Percentiles rank a stretch among this genome's conserved stretches.
These are phyloP conservation scores for Pleurotus djamor DNA, from an alignment of 768 basidiomycete genomes.

Conservation along the genomic window DNA sequence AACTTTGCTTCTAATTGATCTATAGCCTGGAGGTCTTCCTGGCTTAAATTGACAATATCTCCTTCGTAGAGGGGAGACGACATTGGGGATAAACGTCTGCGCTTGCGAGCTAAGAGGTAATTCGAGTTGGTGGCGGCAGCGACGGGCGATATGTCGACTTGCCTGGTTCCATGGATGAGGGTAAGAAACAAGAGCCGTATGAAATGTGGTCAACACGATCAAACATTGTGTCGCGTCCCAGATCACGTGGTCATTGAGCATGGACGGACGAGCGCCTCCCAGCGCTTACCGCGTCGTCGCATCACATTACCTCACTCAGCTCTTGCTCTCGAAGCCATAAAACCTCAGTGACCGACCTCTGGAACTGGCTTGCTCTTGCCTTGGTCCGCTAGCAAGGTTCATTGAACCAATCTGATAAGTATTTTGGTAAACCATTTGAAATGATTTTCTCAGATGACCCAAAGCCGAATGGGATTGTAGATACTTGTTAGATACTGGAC, in stretches of 20 bases:
- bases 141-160: neutral
- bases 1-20: slow-evolving; percentile 48
- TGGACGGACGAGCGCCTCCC: no score
- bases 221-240: neutral
- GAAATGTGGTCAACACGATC: neutral
- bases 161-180: slow-evolving; percentile 5
- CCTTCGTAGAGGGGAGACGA: slow-evolving; percentile 61
- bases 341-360: no score
- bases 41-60: slow-evolving; percentile 46
- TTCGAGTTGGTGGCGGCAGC: slow-evolving; percentile 15
- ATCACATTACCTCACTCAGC: no score
- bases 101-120: slow-evolving; percentile 46
- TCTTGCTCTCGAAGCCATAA: no score
- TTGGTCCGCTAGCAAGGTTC: no score
- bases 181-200: neutral
- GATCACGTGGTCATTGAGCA: neutral
- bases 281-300: no score
- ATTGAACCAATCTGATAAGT: no score
- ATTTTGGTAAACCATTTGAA: no score
- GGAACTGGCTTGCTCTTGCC: no score
- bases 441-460: no score
- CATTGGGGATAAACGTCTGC: slow-evolving; percentile 48
- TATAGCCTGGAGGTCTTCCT: slow-evolving; percentile 53
- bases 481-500: no score
- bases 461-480: no score